Evolutionary conservation across 192 early-diverging fungal species (phyloP), one percentile per base, ranked within the genome.

Genomic region (Coemansia sp.): DNA sequence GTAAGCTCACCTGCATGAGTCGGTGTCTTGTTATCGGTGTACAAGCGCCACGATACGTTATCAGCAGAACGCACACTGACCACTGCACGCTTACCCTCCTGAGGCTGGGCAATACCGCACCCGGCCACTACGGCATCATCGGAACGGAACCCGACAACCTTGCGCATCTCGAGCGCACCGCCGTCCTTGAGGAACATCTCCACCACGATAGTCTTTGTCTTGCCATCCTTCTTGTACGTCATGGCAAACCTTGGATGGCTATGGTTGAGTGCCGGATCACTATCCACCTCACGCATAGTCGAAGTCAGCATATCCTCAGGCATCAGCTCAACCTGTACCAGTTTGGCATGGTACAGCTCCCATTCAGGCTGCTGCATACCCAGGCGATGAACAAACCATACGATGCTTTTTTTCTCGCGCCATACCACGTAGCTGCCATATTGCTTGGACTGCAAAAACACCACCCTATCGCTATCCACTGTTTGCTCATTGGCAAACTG

Each of bases 361-460:
- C 82, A 77, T 68, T 71, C 49, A 5, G 78, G 72, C 40, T 61
- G 20, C 1, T 45, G 55, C 67, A 71, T 29, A 28, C 73, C 71
- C 56, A 80, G 63, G 16, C 72, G 66, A 58, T 79, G 72, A 29
- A 81, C 33, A 51, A 61, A 60, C 75, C 75, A 79, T 14, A 84
- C 71, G 34, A 85, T 75, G 67, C 75, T 72, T 5, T 77, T 61
- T 31, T 72, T 45, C 17, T 85, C 85, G 32, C 77, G 76, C 85
- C 85, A 86, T 22, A 86, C 60, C 29, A 86, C 22, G 45, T 82
- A 74, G 48, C 60, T 75, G 52, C 82, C 78, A 64, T 77, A 67
- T 45, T 68, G 66, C 34, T 56, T 48, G 29, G 80, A 71, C 60
- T 77, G 66, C 42, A 72, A 51, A 4, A 78, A 63, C 20, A 86